Conservation (phyloP, 768 basidiomycete genomes). For the Hygrophoropsis aurantiaca region DNA sequence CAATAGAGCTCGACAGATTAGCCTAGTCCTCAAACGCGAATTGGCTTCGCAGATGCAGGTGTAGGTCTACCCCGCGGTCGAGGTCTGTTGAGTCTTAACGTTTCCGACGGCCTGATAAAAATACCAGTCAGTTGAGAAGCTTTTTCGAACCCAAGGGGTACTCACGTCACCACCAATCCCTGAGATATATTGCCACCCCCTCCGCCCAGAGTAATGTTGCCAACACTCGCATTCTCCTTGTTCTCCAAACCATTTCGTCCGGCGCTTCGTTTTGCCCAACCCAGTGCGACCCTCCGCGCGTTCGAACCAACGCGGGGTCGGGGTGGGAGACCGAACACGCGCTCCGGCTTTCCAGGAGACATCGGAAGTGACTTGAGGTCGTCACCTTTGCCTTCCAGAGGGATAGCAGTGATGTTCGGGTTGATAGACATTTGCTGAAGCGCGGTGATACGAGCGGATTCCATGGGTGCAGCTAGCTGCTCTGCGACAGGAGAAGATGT, state of each 20-base stretch:
- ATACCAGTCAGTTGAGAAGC: no score
- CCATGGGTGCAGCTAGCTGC: constrained; percentile 23
- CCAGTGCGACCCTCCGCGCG: constrained; percentile 56
- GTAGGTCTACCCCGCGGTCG: constrained; percentile 44
- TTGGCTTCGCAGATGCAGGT: constrained; percentile 26
- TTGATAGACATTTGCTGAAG: constrained; percentile 49
- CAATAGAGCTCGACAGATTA: constrained; percentile 3
- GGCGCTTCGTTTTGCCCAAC: constrained; percentile 63
- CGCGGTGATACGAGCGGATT: constrained; percentile 21
- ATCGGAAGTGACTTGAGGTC: constrained; percentile 35
- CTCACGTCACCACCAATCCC: constrained; percentile 55
- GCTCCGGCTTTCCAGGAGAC: constrained; percentile 29
- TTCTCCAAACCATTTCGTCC: constrained; percentile 53
- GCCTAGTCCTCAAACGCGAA: constrained; percentile 20
- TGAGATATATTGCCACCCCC: constrained; percentile 22
- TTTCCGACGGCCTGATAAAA: constrained; percentile 35
- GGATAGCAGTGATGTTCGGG: constrained; percentile 34
- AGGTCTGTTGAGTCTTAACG: constrained; percentile 44
- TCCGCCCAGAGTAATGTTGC: constrained; percentile 5
- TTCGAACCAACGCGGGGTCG: constrained; percentile 56
- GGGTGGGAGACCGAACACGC: constrained; percentile 21
- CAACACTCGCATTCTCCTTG: constrained; percentile 45
- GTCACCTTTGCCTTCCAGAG: constrained; percentile 31
- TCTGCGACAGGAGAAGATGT: constrained; percentile 39
- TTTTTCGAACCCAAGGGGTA: constrained; percentile 9